Conservation (phyloP, 305 asterid species). For the Ajuga reptans region DNA sequence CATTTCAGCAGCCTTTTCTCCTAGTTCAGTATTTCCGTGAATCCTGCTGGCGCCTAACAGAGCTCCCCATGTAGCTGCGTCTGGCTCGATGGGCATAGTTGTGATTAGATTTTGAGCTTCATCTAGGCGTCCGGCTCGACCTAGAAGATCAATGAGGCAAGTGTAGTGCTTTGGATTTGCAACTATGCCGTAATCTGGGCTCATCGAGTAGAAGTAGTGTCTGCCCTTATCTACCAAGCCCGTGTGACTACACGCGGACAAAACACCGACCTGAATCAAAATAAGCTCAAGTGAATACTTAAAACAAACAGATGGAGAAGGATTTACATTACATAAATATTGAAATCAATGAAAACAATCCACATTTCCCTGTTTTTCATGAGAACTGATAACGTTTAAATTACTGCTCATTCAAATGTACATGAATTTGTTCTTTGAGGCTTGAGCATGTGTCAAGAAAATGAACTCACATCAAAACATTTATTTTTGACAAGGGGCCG, state of each 20-base stretch:
- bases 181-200: constrained; percentile 48
- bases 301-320: not conserved
- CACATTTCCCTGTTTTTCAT: not conserved
- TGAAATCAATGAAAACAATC: not conserved
- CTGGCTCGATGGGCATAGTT: constrained; percentile 79
- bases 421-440: not conserved
- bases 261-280: constrained; percentile 56
- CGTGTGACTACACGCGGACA: constrained; percentile 78
- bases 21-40: constrained; percentile 65
- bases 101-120: constrained; percentile 65
- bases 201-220: constrained; percentile 61
- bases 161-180: constrained; percentile 73
- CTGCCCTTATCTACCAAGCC: constrained; percentile 71
- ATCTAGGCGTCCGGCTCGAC: constrained; percentile 74
- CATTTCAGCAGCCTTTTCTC: constrained; percentile 87
- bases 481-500: not conserved
- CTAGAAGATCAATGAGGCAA: constrained; percentile 82
- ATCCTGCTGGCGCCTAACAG: constrained; percentile 88
- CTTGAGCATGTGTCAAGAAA: too few species aligned
- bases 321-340: not conserved
- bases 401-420: not conserved
- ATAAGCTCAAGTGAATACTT: constrained; percentile 8
- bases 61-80: constrained; percentile 96
- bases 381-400: not conserved
- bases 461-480: not conserved